phyloP scores from a whole-genome alignment of 1,284 basidiomycete species.

The Porogramme epimiltina region DNA sequence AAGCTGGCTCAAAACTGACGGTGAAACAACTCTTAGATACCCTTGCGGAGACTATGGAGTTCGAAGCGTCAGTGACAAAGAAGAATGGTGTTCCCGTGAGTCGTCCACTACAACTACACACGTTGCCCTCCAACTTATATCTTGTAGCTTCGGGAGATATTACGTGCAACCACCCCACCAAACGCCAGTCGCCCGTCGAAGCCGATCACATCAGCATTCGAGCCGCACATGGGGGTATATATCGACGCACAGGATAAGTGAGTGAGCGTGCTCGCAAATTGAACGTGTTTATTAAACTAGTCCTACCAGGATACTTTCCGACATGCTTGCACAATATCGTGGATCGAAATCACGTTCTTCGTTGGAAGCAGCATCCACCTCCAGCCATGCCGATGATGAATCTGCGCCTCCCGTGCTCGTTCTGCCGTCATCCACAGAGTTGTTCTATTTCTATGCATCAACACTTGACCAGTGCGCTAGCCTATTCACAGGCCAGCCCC shows the following conservation, averaged over 20 bases:
- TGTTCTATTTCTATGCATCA: constrained; percentile 97
- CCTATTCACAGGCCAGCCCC: constrained; percentile 77
- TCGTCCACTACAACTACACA: background rate
- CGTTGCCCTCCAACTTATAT: constrained; percentile 4
- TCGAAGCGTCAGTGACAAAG: constrained; percentile 78
- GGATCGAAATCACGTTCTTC: constrained; percentile 67
- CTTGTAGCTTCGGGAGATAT: constrained; percentile 54
- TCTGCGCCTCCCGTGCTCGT: constrained; percentile 65
- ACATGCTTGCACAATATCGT: constrained; percentile 82
- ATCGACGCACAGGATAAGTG: constrained; percentile 96
- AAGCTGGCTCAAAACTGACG: constrained; percentile 69
- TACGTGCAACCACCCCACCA: constrained; percentile 51
- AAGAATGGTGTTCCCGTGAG: constrained; percentile 80
- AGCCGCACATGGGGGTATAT: constrained; percentile 90
- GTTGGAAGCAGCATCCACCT: constrained; percentile 54
- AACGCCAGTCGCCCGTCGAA: constrained; percentile 52
- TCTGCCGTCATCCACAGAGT: constrained; percentile 90
- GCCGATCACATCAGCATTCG: constrained; percentile 86
- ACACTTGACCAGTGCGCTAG: constrained; percentile 93
- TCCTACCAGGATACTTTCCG: constrained; percentile 62
- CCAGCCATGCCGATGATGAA: constrained; percentile 45
- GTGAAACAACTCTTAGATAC: constrained; percentile 84
- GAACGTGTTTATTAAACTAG: background rate
- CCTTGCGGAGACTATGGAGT: constrained; percentile 83
- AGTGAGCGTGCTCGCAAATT: constrained; percentile 23